Evolutionary conservation across 441 rosid genomes (phyloP), one percentile per base, ranked within the genome.

Genomic region (Gossypium lobatum): DNA sequence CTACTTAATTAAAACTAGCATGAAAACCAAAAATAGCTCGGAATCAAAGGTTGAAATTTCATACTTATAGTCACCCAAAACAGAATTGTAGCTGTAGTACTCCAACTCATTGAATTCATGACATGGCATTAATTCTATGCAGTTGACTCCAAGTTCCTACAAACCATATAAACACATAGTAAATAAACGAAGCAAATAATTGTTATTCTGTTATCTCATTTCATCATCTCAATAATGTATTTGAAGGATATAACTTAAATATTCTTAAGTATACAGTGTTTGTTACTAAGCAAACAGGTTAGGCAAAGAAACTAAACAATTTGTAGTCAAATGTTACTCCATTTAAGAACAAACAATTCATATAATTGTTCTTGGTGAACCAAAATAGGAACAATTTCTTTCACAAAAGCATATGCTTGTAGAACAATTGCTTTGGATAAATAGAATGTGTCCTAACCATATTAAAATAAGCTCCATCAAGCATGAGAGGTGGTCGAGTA

Each of bases 21-120:
- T 50, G 16, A 23, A 66, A 64, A 62, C 37, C 5, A 21, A 75
- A 71, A 42, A 23, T 66, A 65, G 48, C 9, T 57, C 14, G 14
- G 59, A 53, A 73, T 48, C 42, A 59, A 74, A 77, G 64, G 76
- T 67, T 67, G 62, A 76, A 71, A 71, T 17, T 31, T 48, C 80
- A 50, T 94, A 95, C 98, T 86, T 95, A 76, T 88, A 85, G 70
- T 89, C 92, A 73, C 88, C 97, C 86, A 88, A 58, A 57, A 88
- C 84, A 58, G 97, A 78, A 83, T 92, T 95, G 88, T 92, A 89
- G 83, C 88, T 88, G 88, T 79, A 87, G 84, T 92, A 85, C 85
- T 95, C 98, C 80, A 95, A 84, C 84, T 95, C 98, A 77, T 95
- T 95, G 81, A 95, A 95, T 81, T 92, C 97, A 73, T 95, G 97